Percentiles rank a stretch among this genome's conserved stretches.
phyloP scores from a whole-genome alignment of 306 rosid genomes.

The Cicer pinnatifidum region DNA sequence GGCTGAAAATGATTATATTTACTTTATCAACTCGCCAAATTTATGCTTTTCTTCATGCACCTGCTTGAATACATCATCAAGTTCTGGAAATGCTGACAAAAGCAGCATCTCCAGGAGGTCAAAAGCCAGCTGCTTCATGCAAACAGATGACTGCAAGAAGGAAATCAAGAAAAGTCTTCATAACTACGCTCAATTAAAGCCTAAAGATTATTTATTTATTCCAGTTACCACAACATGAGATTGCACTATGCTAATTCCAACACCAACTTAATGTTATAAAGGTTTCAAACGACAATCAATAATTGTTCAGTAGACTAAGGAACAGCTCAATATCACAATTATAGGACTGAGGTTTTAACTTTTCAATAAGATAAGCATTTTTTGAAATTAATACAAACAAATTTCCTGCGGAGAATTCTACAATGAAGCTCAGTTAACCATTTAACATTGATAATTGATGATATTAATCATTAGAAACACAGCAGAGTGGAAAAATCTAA shows the following conservation, averaged over 20 bases:
- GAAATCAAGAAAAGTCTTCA: slow-evolving; percentile 34
- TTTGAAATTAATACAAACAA: slow-evolving; percentile 12
- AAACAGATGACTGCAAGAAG: slow-evolving; percentile 78
- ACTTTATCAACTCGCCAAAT: slow-evolving; percentile 68
- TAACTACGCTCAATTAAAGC: slow-evolving; percentile 1
- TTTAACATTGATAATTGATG: slow-evolving; percentile 13
- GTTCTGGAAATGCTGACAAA: slow-evolving; percentile 80
- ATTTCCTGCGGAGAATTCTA: slow-evolving; percentile 3
- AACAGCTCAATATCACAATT: slow-evolving; percentile 27
- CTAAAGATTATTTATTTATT: slow-evolving; percentile 1
- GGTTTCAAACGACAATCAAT: slow-evolving; percentile 6
- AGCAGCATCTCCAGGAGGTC: slow-evolving; percentile 83
- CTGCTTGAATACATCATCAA: slow-evolving; percentile 68
- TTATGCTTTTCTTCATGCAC: slow-evolving; percentile 74
- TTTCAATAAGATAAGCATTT: slow-evolving; percentile 9
- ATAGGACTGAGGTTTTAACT: slow-evolving; percentile 19
- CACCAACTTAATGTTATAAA: slow-evolving; percentile 9
- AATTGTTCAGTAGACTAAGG: slow-evolving; percentile 2
- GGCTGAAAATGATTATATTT: slow-evolving; percentile 35
- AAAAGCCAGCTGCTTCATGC: slow-evolving; percentile 82
- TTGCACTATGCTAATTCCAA: not conserved
- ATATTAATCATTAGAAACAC: not conserved
- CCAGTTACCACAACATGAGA: slow-evolving; percentile 18
- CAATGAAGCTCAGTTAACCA: slow-evolving; percentile 21
- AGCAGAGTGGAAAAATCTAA: slow-evolving; percentile 17